Evolutionary conservation across 352 stramenopile species (phyloP).

Genomic region (Globisporangium carolinianum): DNA sequence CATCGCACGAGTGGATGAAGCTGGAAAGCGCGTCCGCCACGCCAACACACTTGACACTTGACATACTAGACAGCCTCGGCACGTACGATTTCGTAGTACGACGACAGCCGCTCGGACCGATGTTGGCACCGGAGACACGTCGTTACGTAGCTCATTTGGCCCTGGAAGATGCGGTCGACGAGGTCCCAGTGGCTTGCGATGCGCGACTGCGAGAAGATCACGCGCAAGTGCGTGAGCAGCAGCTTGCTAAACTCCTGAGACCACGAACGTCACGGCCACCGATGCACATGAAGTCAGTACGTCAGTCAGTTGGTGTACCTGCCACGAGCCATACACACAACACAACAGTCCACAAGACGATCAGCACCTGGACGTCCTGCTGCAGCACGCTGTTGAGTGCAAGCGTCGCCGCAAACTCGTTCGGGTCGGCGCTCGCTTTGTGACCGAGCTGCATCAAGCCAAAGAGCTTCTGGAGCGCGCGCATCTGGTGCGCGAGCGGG

Average conservation of each 20-base stretch:
- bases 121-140: constrained; percentile 69
- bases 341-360: background rate
- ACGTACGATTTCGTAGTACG: constrained; percentile 79
- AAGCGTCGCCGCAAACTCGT: constrained; percentile 73
- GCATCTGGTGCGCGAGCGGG: constrained; percentile 66
- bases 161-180: constrained; percentile 73
- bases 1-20: no score
- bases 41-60: background rate
- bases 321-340: no score
- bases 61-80: background rate
- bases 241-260: constrained; percentile 85
- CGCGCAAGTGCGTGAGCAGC: constrained; percentile 66
- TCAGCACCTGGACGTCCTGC: constrained; percentile 75
- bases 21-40: background rate
- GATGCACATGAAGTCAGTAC: background rate
- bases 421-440: constrained; percentile 60
- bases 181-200: constrained; percentile 49
- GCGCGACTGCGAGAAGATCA: constrained; percentile 66
- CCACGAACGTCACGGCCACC: background rate
- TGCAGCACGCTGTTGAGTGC: constrained; percentile 78
- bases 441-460: constrained; percentile 77
- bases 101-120: constrained; percentile 54
- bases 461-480: constrained; percentile 78
- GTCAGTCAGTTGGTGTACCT: background rate
- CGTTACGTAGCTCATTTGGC: constrained; percentile 80